Evolutionary conservation across 129 eudicot genomes (phyloP), one percentile per base, ranked within the genome.

Genomic region (Tanacetum coccineum): DNA sequence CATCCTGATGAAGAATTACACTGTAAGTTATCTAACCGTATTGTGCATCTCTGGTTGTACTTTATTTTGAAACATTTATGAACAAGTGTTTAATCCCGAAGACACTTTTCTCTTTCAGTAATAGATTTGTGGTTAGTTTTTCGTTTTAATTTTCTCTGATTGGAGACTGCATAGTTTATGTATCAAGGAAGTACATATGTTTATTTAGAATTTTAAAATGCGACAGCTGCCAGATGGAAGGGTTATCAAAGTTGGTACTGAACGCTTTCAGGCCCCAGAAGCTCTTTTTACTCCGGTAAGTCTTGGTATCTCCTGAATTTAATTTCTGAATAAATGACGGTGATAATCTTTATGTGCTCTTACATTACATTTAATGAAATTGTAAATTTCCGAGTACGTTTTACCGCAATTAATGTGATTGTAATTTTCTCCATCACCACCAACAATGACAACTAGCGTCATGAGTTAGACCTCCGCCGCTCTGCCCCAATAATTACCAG

Each of bases 201-300:
- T 61, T 60, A 71, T 62, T 72, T 54, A 46, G 44, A 25, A 58
- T 60, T 19, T 48, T 59, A 46, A 62, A 68, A 63, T 55, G 52
- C 40, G 39, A 64, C 82, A 93, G 99, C 81, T 93, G 70, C 99
- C 96, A 67, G 99, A 93, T 86, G 99, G 96, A 82, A 88, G 99
- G 74, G 86, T 93, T 61, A 81, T 93, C 45, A 93, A 93, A 82
- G 99, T 93, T 77, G 99, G 96, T 50, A 93, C 96, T 26, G 99
- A 93, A 63, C 73, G 96, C 40, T 93, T 93, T 76, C 96, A 93
- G 81, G 96, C 99, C 62, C 96, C 99, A 50, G 96, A 93, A 74
- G 96, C 96, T 52, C 99, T 93, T 46, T 93, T 93, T 72, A 89
- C 96, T 63, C 99, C 99, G 25, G 96, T 93, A 60, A 84, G 89